phyloP scores from a whole-genome alignment of 768 basidiomycete species.

The Harrya chromipes region DNA sequence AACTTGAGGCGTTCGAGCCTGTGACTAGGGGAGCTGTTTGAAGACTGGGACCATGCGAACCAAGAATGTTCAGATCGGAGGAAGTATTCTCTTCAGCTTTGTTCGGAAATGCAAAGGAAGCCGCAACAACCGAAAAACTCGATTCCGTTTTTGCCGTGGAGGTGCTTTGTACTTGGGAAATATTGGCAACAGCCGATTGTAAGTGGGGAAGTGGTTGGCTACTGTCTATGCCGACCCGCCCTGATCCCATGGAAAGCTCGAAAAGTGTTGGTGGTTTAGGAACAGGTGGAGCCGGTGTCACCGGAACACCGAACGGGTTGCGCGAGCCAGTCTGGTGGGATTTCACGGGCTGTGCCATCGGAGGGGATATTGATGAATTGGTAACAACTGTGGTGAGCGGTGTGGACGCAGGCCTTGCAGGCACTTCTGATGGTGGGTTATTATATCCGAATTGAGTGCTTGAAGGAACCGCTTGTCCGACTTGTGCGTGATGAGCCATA shows the following conservation, averaged over 20 bases:
- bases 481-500: conserved; percentile 6
- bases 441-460: conserved; percentile 8
- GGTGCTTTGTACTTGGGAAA: conserved; percentile 26
- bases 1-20: conserved; percentile 45
- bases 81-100: conserved; percentile 28
- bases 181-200: conserved; percentile 32
- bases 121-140: conserved; percentile 67
- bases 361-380: conserved; percentile 36
- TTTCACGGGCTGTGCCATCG: conserved; percentile 61
- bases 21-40: conserved; percentile 37
- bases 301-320: conserved; percentile 89
- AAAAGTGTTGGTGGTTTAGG: conserved; percentile 79
- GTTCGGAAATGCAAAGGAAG: conserved; percentile 56
- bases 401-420: conserved; percentile 68
- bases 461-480: conserved; percentile 5
- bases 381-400: conserved; percentile 49
- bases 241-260: conserved; percentile 63
- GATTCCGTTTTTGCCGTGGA: conserved; percentile 30
- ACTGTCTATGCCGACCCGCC: conserved; percentile 22
- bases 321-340: conserved; percentile 91
- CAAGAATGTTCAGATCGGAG: conserved; percentile 13
- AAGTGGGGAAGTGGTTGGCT: conserved; percentile 30
- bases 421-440: conserved; percentile 28
- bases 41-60: conserved; percentile 22
- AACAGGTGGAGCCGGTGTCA: conserved; percentile 56